Conservation (phyloP, 306 rosid species). For the Acmispon strigosus region DNA sequence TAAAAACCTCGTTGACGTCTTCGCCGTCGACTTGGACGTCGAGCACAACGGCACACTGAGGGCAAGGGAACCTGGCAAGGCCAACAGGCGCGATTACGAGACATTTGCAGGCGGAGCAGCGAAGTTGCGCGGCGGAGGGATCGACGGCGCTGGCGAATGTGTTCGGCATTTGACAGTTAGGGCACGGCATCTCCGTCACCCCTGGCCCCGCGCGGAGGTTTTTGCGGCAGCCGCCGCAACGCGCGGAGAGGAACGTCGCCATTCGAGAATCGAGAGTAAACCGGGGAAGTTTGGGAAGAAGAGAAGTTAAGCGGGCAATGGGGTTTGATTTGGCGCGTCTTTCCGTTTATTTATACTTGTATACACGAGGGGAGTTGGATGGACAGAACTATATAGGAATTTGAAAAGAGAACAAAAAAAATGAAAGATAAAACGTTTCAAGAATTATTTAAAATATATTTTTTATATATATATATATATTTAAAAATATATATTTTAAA, state of each 20-base stretch:
- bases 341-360: not conserved
- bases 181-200: conserved; percentile 55
- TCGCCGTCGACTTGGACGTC: conserved; percentile 38
- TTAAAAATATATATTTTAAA: no score
- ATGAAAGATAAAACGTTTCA: no score
- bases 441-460: no score
- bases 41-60: conserved; percentile 61
- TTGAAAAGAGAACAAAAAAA: no score
- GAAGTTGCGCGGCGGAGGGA: conserved; percentile 30
- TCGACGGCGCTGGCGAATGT: conserved; percentile 46
- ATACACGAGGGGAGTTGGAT: no score
- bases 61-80: conserved; percentile 55
- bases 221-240: conserved; percentile 62
- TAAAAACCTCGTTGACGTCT: conserved; percentile 25
- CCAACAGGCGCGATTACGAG: conserved; percentile 63
- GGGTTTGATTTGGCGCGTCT: not conserved
- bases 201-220: conserved; percentile 46
- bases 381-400: no score
- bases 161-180: conserved; percentile 57
- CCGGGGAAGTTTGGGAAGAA: not conserved
- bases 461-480: no score
- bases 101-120: conserved; percentile 63
- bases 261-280: no score
- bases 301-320: no score
- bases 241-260: conserved; percentile 19